phyloP scores from a whole-genome alignment of 2,329 filamentous ascomycete genomes.

The Botryotinia calthae region DNA sequence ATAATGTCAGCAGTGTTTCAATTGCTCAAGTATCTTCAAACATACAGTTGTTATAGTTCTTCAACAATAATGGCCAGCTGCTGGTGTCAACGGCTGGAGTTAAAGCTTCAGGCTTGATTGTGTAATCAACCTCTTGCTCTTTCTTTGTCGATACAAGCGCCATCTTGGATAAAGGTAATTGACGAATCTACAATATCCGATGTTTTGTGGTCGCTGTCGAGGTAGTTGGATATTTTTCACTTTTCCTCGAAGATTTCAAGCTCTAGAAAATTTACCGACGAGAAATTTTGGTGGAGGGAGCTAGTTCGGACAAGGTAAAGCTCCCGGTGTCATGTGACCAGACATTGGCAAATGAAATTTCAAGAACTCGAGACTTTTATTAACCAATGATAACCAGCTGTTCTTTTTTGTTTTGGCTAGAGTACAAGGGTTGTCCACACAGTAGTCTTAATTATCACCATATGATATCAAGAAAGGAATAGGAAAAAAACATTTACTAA shows the following conservation, averaged over 20 bases:
- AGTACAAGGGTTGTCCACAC: not conserved
- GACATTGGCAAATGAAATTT: not conserved
- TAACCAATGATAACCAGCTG: not conserved
- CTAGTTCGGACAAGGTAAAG: constrained; percentile 14
- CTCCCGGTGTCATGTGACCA: not conserved
- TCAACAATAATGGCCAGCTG: constrained; percentile 88
- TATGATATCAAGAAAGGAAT: not conserved
- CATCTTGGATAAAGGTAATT: constrained; percentile 37
- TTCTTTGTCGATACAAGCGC: constrained; percentile 49
- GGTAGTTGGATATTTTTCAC: constrained; percentile 13
- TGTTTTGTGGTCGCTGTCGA: constrained; percentile 14
- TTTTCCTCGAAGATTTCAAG: constrained; percentile 22
- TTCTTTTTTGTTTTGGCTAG: not conserved
- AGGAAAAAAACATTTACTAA: no score
- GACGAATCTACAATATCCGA: constrained; percentile 17
- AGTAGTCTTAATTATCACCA: no score
- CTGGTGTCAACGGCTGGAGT: constrained; percentile 79
- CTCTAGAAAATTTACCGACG: constrained; percentile 23
- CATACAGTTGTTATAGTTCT: constrained; percentile 92
- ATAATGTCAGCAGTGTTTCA: constrained; percentile 30
- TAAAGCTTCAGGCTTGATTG: constrained; percentile 87
- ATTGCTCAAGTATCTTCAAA: constrained; percentile 33
- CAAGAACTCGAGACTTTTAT: not conserved
- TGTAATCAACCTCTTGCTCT: constrained; percentile 63
- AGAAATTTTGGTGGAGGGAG: constrained; percentile 22